These are phyloP conservation scores for Mycena metata DNA, from an alignment of 768 basidiomycete species.

Conservation along the genomic window DNA sequence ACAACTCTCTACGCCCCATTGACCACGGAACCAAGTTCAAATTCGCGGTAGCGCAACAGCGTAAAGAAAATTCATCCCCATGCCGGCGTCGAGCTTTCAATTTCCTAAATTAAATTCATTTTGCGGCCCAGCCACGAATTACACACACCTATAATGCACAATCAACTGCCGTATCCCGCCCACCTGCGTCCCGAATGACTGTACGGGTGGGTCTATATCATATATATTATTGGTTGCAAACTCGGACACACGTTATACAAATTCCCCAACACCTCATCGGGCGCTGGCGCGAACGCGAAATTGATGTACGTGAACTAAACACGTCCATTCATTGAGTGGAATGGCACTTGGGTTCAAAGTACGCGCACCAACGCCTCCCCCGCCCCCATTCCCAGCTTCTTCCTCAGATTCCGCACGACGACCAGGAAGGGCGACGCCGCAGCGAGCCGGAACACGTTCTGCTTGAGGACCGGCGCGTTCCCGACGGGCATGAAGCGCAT, in stretches of 20 bases:
- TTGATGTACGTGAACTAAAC: too few relatives aligned
- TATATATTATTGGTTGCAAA: too few relatives aligned
- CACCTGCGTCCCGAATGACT: constrained; percentile 16
- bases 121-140: neutral
- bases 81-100: neutral
- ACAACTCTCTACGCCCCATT: too few relatives aligned
- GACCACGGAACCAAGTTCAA: too few relatives aligned
- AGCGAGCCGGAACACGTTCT: neutral
- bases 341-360: too few relatives aligned
- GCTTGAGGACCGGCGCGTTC: constrained; percentile 8
- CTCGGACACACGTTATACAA: neutral
- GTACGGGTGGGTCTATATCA: neutral
- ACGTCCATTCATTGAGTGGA: too few relatives aligned
- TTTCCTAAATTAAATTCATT: neutral
- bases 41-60: too few relatives aligned
- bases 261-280: constrained; percentile 20
- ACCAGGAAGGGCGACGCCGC: neutral
- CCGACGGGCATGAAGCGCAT: constrained; percentile 13
- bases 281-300: constrained; percentile 20
- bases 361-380: constrained; percentile 2
- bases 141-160: neutral
- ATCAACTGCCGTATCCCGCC: neutral
- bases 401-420: constrained; percentile 5
- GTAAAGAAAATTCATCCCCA: neutral
- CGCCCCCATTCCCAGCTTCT: constrained; percentile 5